A percentile compares a stretch with the other conserved stretches of the same genome.
These are phyloP conservation scores for Eucalyptus tenuipes DNA, from an alignment of 345 rosid genomes.

Conservation along the genomic window DNA sequence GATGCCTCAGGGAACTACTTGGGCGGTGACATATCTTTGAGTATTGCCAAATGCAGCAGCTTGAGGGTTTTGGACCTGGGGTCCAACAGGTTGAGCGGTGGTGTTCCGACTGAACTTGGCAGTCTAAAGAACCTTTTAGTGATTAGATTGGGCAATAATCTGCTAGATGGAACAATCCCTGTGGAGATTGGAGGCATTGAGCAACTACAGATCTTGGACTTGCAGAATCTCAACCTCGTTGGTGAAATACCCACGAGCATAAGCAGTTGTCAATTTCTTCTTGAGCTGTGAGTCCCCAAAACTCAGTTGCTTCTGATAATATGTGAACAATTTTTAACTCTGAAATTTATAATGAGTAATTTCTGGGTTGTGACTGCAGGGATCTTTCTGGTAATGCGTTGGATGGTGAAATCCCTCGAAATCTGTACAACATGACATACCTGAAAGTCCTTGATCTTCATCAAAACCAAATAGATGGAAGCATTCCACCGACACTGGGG, in stretches of 20 bases:
- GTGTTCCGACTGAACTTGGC: constrained; percentile 39
- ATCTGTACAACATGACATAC: constrained; percentile 53
- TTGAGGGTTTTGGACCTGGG: constrained; percentile 73
- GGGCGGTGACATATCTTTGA: constrained; percentile 45
- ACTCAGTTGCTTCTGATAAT: neutral
- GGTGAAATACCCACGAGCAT: constrained; percentile 58
- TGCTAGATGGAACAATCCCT: constrained; percentile 52
- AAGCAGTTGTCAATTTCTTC: constrained; percentile 68
- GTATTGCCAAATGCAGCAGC: constrained; percentile 53
- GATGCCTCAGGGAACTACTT: constrained; percentile 74
- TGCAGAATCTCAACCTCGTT: constrained; percentile 59
- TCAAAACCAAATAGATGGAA: constrained; percentile 49
- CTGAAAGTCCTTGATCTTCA: constrained; percentile 73
- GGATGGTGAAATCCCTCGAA: constrained; percentile 52
- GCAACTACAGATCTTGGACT: constrained; percentile 59
- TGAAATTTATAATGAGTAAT: neutral
- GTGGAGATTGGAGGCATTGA: constrained; percentile 49
- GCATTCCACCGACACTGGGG: constrained; percentile 53
- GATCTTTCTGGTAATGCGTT: constrained; percentile 72
- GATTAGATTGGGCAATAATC: constrained; percentile 64
- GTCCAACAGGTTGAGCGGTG: constrained; percentile 60
- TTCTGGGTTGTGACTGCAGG: constrained; percentile 43
- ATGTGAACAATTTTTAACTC: neutral
- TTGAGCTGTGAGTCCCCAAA: constrained; percentile 63
- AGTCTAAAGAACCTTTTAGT: constrained; percentile 45